Conservation (phyloP, 2,329 filamentous ascomycete species). For the Esteya vermicola region DNA sequence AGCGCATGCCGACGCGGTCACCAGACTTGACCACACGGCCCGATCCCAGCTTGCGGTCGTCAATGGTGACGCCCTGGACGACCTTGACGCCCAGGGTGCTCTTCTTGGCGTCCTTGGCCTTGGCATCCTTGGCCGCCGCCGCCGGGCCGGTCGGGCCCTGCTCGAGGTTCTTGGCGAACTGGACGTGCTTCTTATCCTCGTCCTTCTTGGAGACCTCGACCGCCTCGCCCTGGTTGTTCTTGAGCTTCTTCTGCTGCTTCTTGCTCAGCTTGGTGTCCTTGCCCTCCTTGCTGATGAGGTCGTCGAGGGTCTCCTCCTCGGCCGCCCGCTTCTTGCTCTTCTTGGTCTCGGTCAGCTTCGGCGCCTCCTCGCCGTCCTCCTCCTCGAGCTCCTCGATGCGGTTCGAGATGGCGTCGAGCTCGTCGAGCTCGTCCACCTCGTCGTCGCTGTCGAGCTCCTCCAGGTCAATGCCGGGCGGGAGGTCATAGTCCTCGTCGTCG, state of each 20-base stretch:
- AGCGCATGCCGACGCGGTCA: constrained; percentile 83
- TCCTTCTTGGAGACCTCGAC: constrained; percentile 47
- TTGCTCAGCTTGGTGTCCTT: constrained; percentile 67
- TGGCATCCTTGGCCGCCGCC: constrained; percentile 25
- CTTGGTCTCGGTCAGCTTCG: constrained; percentile 42
- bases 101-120: constrained; percentile 24
- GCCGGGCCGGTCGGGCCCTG: constrained; percentile 73
- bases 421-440: constrained; percentile 63
- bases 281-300: constrained; percentile 63
- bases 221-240: constrained; percentile 95
- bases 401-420: constrained; percentile 49
- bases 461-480: constrained; percentile 65
- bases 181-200: constrained; percentile 82
- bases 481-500: constrained; percentile 55
- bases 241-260: constrained; percentile 95
- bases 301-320: constrained; percentile 63
- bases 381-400: constrained; percentile 73
- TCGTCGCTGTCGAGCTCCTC: constrained; percentile 59
- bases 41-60: constrained; percentile 85
- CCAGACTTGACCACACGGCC: constrained; percentile 81
- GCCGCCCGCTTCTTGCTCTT: constrained; percentile 80
- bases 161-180: constrained; percentile 98
- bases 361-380: constrained; percentile 62
- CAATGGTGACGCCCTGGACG: constrained; percentile 79
- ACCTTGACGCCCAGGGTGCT: constrained; percentile 56